Evolutionary conservation across 306 rosid genomes (phyloP).

Genomic region (Lathyrus aphaca): DNA sequence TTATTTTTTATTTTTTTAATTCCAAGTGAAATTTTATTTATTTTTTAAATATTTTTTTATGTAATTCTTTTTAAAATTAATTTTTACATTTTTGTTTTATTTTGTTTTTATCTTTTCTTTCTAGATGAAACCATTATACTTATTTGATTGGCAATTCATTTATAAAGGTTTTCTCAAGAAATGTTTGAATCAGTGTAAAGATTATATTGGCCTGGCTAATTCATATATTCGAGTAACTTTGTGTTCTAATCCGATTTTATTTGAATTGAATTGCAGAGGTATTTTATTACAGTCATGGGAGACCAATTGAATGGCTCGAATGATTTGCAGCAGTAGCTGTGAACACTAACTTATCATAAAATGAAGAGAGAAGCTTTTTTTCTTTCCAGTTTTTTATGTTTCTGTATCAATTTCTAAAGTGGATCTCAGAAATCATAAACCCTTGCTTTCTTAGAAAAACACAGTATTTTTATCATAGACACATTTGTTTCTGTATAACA

Average conservation of each 20-base stretch:
- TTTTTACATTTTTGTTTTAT: too few species aligned
- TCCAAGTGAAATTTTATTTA: too few species aligned
- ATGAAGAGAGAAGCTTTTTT: constrained; percentile 59
- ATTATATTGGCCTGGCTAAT: neutral
- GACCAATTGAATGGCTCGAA: neutral
- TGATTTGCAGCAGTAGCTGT: constrained; percentile 33
- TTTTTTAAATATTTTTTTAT: too few species aligned
- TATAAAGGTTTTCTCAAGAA: neutral
- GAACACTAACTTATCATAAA: constrained; percentile 75
- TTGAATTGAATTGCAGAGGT: neutral
- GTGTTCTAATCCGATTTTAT: too few species aligned
- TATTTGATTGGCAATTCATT: neutral
- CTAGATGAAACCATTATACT: neutral
- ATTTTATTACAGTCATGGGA: neutral
- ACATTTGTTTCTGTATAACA: too few species aligned
- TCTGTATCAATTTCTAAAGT: constrained; percentile 26
- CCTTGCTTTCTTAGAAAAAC: neutral
- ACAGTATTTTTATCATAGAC: too few species aligned
- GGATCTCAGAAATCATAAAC: constrained; percentile 19
- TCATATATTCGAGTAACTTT: neutral
- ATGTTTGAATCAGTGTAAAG: neutral
- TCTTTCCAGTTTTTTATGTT: constrained; percentile 1
- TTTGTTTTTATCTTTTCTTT: too few species aligned
- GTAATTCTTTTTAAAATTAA: too few species aligned
- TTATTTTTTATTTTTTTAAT: too few species aligned